Percentiles rank a stretch among this genome's conserved stretches.
phyloP scores from a whole-genome alignment of 129 eudicot genomes.

The Escallonia herrerae region DNA sequence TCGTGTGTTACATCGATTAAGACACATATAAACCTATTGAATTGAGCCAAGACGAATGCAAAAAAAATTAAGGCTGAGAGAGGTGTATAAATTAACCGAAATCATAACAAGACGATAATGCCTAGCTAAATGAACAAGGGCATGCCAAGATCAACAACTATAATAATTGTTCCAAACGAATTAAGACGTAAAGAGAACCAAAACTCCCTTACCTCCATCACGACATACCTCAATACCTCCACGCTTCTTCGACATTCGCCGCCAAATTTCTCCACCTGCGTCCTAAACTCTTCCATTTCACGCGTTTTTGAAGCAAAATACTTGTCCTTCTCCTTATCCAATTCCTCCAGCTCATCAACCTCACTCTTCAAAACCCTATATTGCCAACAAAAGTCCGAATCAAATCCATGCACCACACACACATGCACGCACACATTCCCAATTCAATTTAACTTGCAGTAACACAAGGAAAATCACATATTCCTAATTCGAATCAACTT shows the following conservation, averaged over 20 bases:
- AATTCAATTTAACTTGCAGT: too few relatives aligned
- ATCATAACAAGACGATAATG: neutral
- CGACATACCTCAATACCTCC: constrained; percentile 24
- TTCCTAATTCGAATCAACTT: too few relatives aligned
- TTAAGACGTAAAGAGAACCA: neutral
- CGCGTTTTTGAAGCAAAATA: constrained; percentile 19
- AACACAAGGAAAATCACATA: too few relatives aligned
- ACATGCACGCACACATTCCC: too few relatives aligned
- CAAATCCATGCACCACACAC: neutral
- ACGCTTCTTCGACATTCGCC: constrained; percentile 26
- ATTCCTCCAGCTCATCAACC: constrained; percentile 37
- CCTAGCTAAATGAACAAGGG: too few relatives aligned
- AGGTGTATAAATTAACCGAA: neutral
- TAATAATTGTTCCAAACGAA: neutral
- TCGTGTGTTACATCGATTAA: too few relatives aligned
- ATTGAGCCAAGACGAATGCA: too few relatives aligned
- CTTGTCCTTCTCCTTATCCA: constrained; percentile 38
- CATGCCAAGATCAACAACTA: too few relatives aligned
- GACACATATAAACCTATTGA: too few relatives aligned
- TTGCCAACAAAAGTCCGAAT: constrained; percentile 13
- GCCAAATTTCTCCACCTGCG: constrained; percentile 15
- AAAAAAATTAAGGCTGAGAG: neutral
- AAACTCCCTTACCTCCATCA: constrained; percentile 29
- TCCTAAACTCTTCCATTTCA: constrained; percentile 41
- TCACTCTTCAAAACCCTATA: constrained; percentile 49